Percentiles rank a stretch among this genome's conserved stretches.
phyloP scores from a whole-genome alignment of 371 early-diverging fungal species.

The Apophysomyces elegans region DNA sequence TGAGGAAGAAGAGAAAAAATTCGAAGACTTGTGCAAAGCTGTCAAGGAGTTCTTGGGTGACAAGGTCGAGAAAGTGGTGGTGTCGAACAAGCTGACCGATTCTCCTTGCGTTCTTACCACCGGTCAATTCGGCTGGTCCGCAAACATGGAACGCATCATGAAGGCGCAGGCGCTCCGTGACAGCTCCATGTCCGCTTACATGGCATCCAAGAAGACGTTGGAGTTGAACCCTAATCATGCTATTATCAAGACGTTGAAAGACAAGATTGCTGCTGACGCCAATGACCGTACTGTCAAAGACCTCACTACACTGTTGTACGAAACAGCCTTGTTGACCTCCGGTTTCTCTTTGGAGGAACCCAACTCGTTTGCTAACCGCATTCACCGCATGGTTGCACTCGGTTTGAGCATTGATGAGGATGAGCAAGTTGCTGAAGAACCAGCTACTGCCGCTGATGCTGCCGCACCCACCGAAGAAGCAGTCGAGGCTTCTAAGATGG shows the following conservation, averaged over 20 bases:
- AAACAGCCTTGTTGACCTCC: constrained; percentile 93
- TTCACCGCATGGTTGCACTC: constrained; percentile 98
- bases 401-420: constrained; percentile 94
- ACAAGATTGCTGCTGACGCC: constrained; percentile 88
- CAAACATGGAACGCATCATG: constrained; percentile 99
- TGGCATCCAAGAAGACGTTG: constrained; percentile 98
- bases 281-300: constrained; percentile 98
- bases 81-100: constrained; percentile 93
- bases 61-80: constrained; percentile 97
- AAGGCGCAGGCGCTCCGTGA: constrained; percentile 99
- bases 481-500: constrained; percentile 91
- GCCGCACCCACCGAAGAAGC: constrained; percentile 62
- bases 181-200: constrained; percentile 94
- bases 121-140: constrained; percentile 98
- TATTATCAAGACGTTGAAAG: constrained; percentile 91
- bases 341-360: constrained; percentile 98
- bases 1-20: constrained; percentile 87
- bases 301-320: constrained; percentile 91
- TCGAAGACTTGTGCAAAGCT: constrained; percentile 81
- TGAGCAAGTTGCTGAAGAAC: constrained; percentile 58
- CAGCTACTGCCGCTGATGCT: constrained; percentile 7
- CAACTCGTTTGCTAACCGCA: constrained; percentile 89
- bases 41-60: constrained; percentile 95
- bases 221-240: constrained; percentile 97
- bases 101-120: constrained; percentile 98